Conservation (phyloP, 2,329 filamentous ascomycete genomes). For the Talaromyces pinophilus region DNA sequence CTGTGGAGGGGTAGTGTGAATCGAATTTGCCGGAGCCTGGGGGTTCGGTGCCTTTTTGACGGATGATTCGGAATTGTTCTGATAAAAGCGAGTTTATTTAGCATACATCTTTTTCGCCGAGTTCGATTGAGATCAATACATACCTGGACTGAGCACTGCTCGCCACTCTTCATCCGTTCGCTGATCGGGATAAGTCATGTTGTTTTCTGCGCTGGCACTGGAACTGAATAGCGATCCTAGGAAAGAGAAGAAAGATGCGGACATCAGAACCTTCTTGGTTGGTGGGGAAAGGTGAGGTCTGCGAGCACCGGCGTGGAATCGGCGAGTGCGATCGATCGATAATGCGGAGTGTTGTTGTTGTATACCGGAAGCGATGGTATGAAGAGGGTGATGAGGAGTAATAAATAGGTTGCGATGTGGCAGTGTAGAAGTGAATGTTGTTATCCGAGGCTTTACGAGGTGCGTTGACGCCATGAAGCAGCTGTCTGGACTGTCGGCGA, state of each 20-base stretch:
- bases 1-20: slow-evolving; percentile 74
- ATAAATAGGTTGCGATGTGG: not conserved
- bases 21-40: slow-evolving; percentile 81
- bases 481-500: slow-evolving; percentile 1
- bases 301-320: slow-evolving; percentile 15
- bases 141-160: slow-evolving; percentile 74
- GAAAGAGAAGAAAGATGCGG: slow-evolving; percentile 79
- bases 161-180: slow-evolving; percentile 85
- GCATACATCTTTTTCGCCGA: not conserved
- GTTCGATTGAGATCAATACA: slow-evolving; percentile 24
- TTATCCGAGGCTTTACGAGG: slow-evolving; percentile 3
- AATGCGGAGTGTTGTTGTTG: not conserved
- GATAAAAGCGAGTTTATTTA: not conserved
- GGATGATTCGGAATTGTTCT: slow-evolving; percentile 96
- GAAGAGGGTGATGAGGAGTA: not conserved
- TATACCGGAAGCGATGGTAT: not conserved
- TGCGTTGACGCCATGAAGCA: slow-evolving; percentile 1
- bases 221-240: slow-evolving; percentile 73
- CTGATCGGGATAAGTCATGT: slow-evolving; percentile 70
- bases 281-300: slow-evolving; percentile 10
- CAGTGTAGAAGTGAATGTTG: slow-evolving; percentile 4
- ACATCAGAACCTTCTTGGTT: slow-evolving; percentile 43
- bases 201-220: slow-evolving; percentile 51
- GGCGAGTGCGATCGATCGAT: slow-evolving; percentile 3
- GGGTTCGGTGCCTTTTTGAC: slow-evolving; percentile 86